Evolutionary conservation across 345 rosid genomes (phyloP), one percentile per base, ranked within the genome.

Genomic region (Leavenworthia alabamica): DNA sequence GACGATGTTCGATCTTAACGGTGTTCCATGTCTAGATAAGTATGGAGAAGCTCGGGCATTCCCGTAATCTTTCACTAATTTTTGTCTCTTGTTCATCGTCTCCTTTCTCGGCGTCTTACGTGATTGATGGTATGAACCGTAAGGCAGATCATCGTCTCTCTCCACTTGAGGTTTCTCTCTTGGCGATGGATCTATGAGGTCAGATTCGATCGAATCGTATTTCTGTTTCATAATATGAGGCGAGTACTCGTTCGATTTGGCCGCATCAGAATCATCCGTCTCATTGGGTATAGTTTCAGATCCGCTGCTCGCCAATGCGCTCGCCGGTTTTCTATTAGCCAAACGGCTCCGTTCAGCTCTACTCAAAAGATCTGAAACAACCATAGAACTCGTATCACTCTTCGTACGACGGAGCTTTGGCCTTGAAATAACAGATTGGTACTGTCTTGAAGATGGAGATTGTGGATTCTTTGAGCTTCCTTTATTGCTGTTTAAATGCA

Each of bases 381-480:
- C 54, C 73, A 82, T 67, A 1, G 95, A 89, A 37, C 94, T 89
- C 1, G 88, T 10, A 56, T 92, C 96, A 43, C 99, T 92, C 71
- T 79, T 92, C 0, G 80, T 82, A 0, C 96, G 88, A 32, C 99
- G 75, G 0, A 89, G 77, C 23, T 82, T 79, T 0, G 95, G 88
- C 52, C 66, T 81, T 7, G 75, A 55, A 9, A 22, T 66, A 9
- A 68, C 37, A 55, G 78, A 41, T 36, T 47, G 53, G 2, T 31
- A 56, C 35, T 75, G 71, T 41, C 46, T 52, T 3, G 75, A 53
- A 5, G 35, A 61, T 1, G 66, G 40, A 72, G 75, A 55, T 62
- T 64, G 56, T 8, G 66, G 66, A 22, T 58, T 52, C 60, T 49
- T 74, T 0, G 72, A 72, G 36, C 76, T 72, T 0, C 62, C 72